Conservation (phyloP, 148 eudicot species). For the Cornus controversa region DNA sequence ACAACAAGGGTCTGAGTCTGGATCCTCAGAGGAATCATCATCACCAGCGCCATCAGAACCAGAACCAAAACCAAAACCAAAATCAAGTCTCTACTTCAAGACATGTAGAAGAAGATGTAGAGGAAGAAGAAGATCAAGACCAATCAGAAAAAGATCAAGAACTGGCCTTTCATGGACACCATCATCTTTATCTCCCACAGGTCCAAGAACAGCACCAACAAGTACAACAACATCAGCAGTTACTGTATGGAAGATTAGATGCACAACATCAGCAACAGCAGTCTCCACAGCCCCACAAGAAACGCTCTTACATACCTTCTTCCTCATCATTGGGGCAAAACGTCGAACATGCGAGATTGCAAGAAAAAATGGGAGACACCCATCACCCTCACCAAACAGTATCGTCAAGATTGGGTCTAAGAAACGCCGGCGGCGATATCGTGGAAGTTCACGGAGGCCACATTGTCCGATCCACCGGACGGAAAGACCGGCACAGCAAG, state of each 20-base stretch:
- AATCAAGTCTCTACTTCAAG: conserved; percentile 15
- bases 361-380: conserved; percentile 49
- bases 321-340: conserved; percentile 16
- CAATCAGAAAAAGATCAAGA: conserved; percentile 3
- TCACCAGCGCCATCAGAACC: conserved; percentile 19
- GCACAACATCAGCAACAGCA: conserved; percentile 15
- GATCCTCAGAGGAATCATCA: conserved; percentile 55
- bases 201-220: conserved; percentile 3
- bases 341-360: conserved; percentile 43
- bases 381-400: conserved; percentile 18
- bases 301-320: conserved; percentile 32
- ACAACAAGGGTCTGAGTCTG: conserved; percentile 57
- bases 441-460: conserved; percentile 94
- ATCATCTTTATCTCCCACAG: conserved; percentile 2
- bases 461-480: conserved; percentile 84
- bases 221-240: background rate
- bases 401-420: conserved; percentile 44
- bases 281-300: conserved; percentile 25
- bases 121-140: conserved; percentile 27
- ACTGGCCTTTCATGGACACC: background rate
- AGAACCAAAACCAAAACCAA: background rate
- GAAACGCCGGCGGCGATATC: conserved; percentile 54
- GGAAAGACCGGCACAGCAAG: conserved; percentile 86
- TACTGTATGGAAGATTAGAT: conserved; percentile 14
- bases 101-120: background rate